Base-by-base conservation (phyloP, 1,284 basidiomycete genomes). In the Pseudomicrostroma phylloplanum region DNA sequence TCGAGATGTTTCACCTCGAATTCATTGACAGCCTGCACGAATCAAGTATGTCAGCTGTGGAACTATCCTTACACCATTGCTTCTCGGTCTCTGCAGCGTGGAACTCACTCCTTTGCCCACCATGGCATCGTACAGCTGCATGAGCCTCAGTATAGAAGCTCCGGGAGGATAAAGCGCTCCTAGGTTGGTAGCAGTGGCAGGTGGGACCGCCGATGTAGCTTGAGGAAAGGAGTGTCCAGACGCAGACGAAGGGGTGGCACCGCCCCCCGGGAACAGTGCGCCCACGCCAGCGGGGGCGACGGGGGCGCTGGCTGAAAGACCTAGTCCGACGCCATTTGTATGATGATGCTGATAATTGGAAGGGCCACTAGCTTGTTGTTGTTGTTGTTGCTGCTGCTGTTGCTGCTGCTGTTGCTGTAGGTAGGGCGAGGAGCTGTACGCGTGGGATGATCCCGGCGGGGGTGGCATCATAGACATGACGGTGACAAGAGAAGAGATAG, bases 1-100 rank as follows among this genome's bases (percentile, higher is more conserved):
- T 71, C 67, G 19, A 67, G n/a, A 26, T 39, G 12, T 17, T 59
- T 41, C 17, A 39, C 21, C 40, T 42, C 56, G 48, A 21, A 23
- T 7, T 21, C 56, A 43, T 57, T 21, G 17, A 36, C 23, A 40
- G 46, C 17, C 46, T 48, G 46, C 12, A 11, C 4, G 46, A n/a
- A 11, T 23, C 17, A 12, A 4, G 17, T 23, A 48, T n/a, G 23
- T 36, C 30, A 36, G 30, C 30, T 36, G 46, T 4, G 46, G 23
- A n/a, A 48, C 4, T 7, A 48, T 6, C n/a, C 23, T 11, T n/a
- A 11, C 46, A n/a, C 46, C 7, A 48, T n/a, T 12, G 23, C 17
- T n/a, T 48, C 46, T 23, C 17, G n/a, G 23, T 12, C 3, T 48
- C n/a, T 48, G n/a, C n/a, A 4, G 17, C 12, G 46, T 23, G 46